Percentiles rank a stretch among this genome's conserved stretches.
phyloP scores from a whole-genome alignment of 179 eudicot species.

The Silene vulgaris region DNA sequence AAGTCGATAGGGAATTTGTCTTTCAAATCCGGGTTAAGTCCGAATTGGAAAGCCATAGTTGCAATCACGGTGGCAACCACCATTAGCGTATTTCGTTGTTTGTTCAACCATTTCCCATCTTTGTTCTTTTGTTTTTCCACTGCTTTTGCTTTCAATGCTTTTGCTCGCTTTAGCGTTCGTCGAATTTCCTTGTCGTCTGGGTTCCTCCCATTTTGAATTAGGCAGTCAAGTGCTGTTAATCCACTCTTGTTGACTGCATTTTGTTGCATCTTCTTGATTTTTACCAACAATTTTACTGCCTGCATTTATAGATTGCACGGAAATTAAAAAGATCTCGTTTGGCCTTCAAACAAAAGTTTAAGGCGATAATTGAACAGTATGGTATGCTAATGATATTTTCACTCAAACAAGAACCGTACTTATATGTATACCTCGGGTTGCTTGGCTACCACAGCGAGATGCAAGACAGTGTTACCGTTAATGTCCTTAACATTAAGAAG shows the following conservation, averaged over 20 bases:
- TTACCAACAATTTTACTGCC: background rate
- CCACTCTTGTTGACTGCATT: background rate
- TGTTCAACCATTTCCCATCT: constrained; percentile 7
- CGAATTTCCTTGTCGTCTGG: background rate
- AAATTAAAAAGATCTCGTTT: too few species aligned
- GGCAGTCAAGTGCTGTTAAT: background rate
- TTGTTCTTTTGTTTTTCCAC: background rate
- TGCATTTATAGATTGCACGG: background rate
- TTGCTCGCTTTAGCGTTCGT: constrained; percentile 9
- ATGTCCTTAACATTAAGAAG: constrained; percentile 31
- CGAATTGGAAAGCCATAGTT: constrained; percentile 31
- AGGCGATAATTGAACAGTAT: too few species aligned
- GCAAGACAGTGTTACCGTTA: constrained; percentile 36
- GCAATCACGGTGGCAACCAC: constrained; percentile 28
- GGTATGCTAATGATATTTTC: too few species aligned
- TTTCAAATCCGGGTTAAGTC: constrained; percentile 16
- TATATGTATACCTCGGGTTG: constrained; percentile 2
- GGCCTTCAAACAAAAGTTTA: too few species aligned
- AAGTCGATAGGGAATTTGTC: background rate
- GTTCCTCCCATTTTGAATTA: background rate
- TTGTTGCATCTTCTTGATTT: background rate
- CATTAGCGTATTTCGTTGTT: constrained; percentile 22
- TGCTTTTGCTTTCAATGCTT: background rate
- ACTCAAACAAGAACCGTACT: too few species aligned
- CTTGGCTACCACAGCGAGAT: constrained; percentile 34